Evolutionary conservation across 2,329 filamentous ascomycete species (phyloP), one percentile per base, ranked within the genome.

Genomic region (Metarhizium sp.): DNA sequence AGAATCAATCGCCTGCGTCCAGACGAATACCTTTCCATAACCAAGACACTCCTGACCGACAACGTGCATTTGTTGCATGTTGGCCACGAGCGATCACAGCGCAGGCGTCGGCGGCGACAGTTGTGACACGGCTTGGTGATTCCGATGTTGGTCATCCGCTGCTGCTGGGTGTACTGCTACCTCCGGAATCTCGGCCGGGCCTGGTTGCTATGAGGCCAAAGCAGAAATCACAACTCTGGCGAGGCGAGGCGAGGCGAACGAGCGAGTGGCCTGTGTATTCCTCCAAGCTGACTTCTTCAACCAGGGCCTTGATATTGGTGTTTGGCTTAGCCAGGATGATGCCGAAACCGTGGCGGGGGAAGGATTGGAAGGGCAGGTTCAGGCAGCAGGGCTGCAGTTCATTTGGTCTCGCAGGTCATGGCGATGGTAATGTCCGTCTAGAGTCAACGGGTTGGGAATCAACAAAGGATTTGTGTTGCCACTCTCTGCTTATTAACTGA

Each of bases 1-100:
- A 48, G 75, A 71, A 49, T 78, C 76, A 56, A 79, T 75, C 53
- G 75, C 75, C 56, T 76, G 71, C 54, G 80, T 78, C 81, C 82
- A 86, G 56, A 81, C 75, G 60, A 84, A 78, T 50, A 84, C 67
- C 63, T 77, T 78, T 58, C 79, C 81, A 66, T 85, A 85, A 43
- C 82, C 82, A 58, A 82, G 76, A 70, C 82, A 86, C 61, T 79
- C 73, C 64, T 79, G 73, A 32, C 80, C 46, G 76, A 72, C 61
- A 71, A 73, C 54, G 71, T 67, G 66, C 82, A 85, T 70, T 85
- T 85, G 62, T 78, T 75, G 66, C 82, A 85, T 56, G 69, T 73
- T 30, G 82, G 82, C 51, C 78, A 69, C 38, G 81, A 84, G 57
- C 78, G 75, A 67, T 86, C 82, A 67, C 82, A 86, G 63, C 81